Evolutionary conservation across 1,284 basidiomycete genomes (phyloP), one percentile per base, ranked within the genome.

Genomic region (Marasmius fiardii): DNA sequence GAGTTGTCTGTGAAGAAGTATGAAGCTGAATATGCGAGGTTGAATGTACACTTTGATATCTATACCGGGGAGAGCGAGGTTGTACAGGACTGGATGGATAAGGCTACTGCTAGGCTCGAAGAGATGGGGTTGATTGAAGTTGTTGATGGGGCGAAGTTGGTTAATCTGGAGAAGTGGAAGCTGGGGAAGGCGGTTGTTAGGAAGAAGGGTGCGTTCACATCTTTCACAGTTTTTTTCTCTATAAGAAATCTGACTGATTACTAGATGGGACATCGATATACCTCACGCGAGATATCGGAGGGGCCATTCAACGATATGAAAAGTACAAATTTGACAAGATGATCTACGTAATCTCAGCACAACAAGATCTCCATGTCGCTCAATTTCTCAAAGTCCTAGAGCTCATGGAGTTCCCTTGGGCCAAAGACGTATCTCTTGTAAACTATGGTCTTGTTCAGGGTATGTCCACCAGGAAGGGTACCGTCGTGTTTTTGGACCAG

Each of bases 401-500:
- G 61, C 79, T 98, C 44, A 94, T 99, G 90, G 85, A 85, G 20
- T 92, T 91, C 75, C 82, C 86, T 0, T 98, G 90, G 88, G 95
- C 95, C 1, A 79, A 86, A 63, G 75, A 74, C 48, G 79, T 98
- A 48, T 80, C 92, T 69, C 95, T 98, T 72, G 79, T 98, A 74
- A 97, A 95, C 75, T 98, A 95, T 67, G 95, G 93, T 53, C 71
- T 88, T 23, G 95, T 99, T 26, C 85, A 86, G 56, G 96, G 97
- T 57, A 99, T 99, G 96, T 96, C 93, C 64, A 99, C 97, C 18
- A 88, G 96, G 56, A 95, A 89, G 72, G 97, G 96, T 49, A 98
- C 93, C 0, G 96, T 93, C 48, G 95, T 98, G 48, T 98, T 98
- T 83, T 78, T 99, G 41, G 90, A 98, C 67, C 83, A 98, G 71